These are phyloP conservation scores for Phytophthora boehmeriae DNA, from an alignment of 352 stramenopile genomes.

Conservation along the genomic window DNA sequence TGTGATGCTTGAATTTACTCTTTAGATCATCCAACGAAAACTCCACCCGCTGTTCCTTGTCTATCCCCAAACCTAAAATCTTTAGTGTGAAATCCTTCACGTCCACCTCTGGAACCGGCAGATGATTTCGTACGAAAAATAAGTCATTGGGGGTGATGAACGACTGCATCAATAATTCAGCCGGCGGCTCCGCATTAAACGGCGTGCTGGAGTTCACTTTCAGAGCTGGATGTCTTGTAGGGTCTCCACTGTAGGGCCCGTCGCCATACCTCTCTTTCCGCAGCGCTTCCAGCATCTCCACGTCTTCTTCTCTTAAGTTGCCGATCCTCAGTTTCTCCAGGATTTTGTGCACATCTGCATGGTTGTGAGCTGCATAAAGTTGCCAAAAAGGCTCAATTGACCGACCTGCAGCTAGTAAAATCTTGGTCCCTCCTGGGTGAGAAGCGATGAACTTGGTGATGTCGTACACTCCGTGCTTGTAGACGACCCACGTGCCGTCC, in stretches of 20 bases:
- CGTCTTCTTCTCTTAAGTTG: slow-evolving; percentile 88
- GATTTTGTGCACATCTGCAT: slow-evolving; percentile 91
- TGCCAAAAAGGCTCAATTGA: slow-evolving; percentile 95
- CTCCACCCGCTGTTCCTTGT: slow-evolving; percentile 43
- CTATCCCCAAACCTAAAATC: slow-evolving; percentile 67
- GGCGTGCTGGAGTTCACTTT: slow-evolving; percentile 94
- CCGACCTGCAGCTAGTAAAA: slow-evolving; percentile 86
- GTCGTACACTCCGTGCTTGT: slow-evolving; percentile 95
- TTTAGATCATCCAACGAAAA: slow-evolving; percentile 92
- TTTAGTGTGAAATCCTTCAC: slow-evolving; percentile 67
- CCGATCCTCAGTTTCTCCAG: slow-evolving; percentile 92
- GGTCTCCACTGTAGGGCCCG: slow-evolving; percentile 95
- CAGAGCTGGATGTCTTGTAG: slow-evolving; percentile 83
- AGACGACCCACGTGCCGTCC: slow-evolving; percentile 93
- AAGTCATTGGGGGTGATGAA: slow-evolving; percentile 97
- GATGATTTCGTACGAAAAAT: slow-evolving; percentile 98
- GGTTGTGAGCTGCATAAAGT: slow-evolving; percentile 96
- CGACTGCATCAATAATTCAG: slow-evolving; percentile 91
- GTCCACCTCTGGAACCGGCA: slow-evolving; percentile 94
- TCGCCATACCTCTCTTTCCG: slow-evolving; percentile 84
- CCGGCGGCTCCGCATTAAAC: slow-evolving; percentile 95
- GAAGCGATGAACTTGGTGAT: slow-evolving; percentile 95
- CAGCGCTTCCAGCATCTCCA: slow-evolving; percentile 86
- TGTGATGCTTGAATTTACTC: slow-evolving; percentile 91
- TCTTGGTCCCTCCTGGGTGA: slow-evolving; percentile 93